Conservation (phyloP, 352 stramenopile species). For the Pythium myriotylum region DNA sequence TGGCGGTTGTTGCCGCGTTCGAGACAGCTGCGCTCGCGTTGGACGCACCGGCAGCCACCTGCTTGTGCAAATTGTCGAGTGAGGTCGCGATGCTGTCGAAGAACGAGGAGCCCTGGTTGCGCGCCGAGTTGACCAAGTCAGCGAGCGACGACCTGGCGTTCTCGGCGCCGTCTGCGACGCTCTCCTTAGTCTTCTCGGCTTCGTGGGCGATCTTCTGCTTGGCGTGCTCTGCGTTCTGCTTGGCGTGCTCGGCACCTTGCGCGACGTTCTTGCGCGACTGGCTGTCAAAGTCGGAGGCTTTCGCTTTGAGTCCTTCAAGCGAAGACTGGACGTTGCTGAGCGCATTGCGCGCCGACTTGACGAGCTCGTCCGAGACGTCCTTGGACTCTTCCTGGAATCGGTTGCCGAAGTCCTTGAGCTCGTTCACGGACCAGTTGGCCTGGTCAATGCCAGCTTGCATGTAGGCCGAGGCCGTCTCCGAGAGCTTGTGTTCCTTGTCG, state of each 20-base stretch:
- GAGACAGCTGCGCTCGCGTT: conserved; percentile 32
- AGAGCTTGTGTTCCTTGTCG: conserved; percentile 16
- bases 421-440: conserved; percentile 62
- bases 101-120: conserved; percentile 47
- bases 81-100: conserved; percentile 60
- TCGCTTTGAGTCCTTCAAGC: conserved; percentile 27
- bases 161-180: conserved; percentile 43
- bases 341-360: conserved; percentile 55
- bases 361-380: conserved; percentile 41
- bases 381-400: conserved; percentile 58
- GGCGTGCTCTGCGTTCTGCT: conserved; percentile 26
- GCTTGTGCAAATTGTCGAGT: conserved; percentile 40
- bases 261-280: conserved; percentile 27
- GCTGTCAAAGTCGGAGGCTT: conserved; percentile 62
- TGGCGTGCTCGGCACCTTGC: conserved; percentile 36
- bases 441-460: conserved; percentile 63
- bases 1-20: conserved; percentile 36
- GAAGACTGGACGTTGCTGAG: conserved; percentile 32
- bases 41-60: conserved; percentile 21
- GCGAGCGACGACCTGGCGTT: conserved; percentile 42
- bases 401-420: conserved; percentile 58
- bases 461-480: conserved; percentile 53
- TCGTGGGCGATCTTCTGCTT: conserved; percentile 30
- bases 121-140: conserved; percentile 53
- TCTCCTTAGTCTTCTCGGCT: conserved; percentile 33